Percentiles rank a stretch among this genome's conserved stretches.
Evolutionary conservation across 495 filamentous ascomycete species (phyloP).

Genomic region (Aspergillus conjunctus): DNA sequence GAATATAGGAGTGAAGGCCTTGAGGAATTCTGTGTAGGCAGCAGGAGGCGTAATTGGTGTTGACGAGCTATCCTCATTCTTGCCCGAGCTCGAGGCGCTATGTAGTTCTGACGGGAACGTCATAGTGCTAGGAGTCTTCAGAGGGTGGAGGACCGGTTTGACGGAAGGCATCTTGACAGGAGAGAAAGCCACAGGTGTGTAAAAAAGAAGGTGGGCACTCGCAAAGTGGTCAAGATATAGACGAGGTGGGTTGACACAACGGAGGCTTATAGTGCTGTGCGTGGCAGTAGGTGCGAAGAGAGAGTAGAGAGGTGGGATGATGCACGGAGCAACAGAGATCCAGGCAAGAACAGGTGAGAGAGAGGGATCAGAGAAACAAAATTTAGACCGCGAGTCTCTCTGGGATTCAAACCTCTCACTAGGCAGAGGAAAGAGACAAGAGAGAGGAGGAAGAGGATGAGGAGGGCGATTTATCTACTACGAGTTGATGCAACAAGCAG

Average conservation of each 20-base stretch:
- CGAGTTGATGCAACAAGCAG: slow-evolving; percentile 7
- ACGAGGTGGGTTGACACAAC: neutral
- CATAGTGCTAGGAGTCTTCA: slow-evolving; percentile 75
- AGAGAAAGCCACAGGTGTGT: neutral
- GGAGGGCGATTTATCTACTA: slow-evolving; percentile 20
- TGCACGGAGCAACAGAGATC: neutral
- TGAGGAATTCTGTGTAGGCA: slow-evolving; percentile 92
- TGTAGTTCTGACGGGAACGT: slow-evolving; percentile 80
- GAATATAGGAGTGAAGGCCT: slow-evolving; percentile 70
- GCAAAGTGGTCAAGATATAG: neutral
- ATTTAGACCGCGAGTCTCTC: slow-evolving; percentile 5
- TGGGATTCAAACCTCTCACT: slow-evolving; percentile 14
- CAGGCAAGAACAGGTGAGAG: slow-evolving; percentile 9
- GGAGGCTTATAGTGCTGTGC: slow-evolving; percentile 1
- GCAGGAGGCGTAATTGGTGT: slow-evolving; percentile 92
- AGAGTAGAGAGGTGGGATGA: slow-evolving; percentile 14
- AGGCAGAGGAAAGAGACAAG: slow-evolving; percentile 18
- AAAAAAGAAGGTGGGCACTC: slow-evolving; percentile 4
- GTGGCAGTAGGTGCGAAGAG: slow-evolving; percentile 20
- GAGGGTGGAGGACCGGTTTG: slow-evolving; percentile 69
- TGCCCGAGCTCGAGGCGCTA: slow-evolving; percentile 36
- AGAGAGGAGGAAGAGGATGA: slow-evolving; percentile 8
- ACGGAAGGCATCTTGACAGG: slow-evolving; percentile 48
- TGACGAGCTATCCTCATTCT: slow-evolving; percentile 56
- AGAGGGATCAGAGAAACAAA: slow-evolving; percentile 15